These are phyloP conservation scores for Nakazawaea peltata DNA, from an alignment of 805 yeast genomes.

Conservation along the genomic window DNA sequence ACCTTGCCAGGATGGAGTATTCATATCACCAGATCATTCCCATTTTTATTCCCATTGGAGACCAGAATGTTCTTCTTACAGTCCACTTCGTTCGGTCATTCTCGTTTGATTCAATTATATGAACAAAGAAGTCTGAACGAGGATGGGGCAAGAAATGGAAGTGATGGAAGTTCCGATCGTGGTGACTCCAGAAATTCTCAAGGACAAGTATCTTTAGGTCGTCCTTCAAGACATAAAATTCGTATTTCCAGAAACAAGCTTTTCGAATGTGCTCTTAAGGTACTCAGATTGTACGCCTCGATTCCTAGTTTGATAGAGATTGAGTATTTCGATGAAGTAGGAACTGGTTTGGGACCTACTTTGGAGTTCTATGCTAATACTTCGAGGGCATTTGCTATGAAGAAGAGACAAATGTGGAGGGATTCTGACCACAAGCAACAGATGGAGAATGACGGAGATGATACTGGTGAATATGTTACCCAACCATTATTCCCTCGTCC, in stretches of 20 bases:
- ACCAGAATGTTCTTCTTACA: slow-evolving; percentile 72
- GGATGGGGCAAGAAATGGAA: slow-evolving; percentile 8
- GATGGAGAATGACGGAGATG: no score
- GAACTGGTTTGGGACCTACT: slow-evolving; percentile 97
- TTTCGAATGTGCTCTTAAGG: slow-evolving; percentile 71
- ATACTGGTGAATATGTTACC: slow-evolving; percentile 26
- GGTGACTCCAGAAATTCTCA: slow-evolving; percentile 17
- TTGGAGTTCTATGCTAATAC: slow-evolving; percentile 83
- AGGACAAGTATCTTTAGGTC: slow-evolving; percentile 43
- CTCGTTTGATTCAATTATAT: slow-evolving; percentile 77
- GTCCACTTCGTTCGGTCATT: slow-evolving; percentile 86
- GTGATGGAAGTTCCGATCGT: no score
- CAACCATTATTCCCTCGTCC: slow-evolving; percentile 67
- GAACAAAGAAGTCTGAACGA: slow-evolving; percentile 39
- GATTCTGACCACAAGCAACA: slow-evolving; percentile 22
- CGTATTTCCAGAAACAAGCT: slow-evolving; percentile 65
- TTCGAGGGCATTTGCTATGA: slow-evolving; percentile 63
- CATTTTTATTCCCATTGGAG: slow-evolving; percentile 80
- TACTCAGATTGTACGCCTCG: slow-evolving; percentile 66
- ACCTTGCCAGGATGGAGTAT: slow-evolving; percentile 82
- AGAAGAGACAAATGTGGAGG: slow-evolving; percentile 65
- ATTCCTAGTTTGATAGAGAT: slow-evolving; percentile 80
- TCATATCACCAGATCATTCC: slow-evolving; percentile 60
- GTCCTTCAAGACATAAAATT: slow-evolving; percentile 72
- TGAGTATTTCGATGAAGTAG: slow-evolving; percentile 84